Conservation (phyloP, 352 stramenopile genomes). For the Hyaloperonospora brassicae region DNA sequence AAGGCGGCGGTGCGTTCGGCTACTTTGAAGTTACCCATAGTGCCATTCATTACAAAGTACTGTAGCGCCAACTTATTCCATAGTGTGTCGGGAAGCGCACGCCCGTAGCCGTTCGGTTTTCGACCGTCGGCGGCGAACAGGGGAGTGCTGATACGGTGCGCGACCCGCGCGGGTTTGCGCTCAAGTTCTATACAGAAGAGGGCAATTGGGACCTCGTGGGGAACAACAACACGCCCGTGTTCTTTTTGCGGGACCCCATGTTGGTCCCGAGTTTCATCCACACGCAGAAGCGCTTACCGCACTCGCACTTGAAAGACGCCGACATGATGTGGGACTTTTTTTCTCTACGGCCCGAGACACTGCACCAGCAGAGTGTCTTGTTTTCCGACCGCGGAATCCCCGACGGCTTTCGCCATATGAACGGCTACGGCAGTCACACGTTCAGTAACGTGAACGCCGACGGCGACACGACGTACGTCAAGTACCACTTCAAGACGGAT, state of each 20-base stretch:
- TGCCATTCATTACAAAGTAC: slow-evolving; percentile 45
- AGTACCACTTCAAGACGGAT: slow-evolving; percentile 92
- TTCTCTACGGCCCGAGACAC: slow-evolving; percentile 69
- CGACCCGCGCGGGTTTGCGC: slow-evolving; percentile 77
- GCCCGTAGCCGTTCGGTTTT: slow-evolving; percentile 77
- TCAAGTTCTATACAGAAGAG: slow-evolving; percentile 90
- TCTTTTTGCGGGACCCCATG: slow-evolving; percentile 47
- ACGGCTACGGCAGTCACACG: slow-evolving; percentile 86
- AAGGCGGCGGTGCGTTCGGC: slow-evolving; percentile 77
- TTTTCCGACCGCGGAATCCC: slow-evolving; percentile 30
- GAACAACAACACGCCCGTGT: slow-evolving; percentile 89
- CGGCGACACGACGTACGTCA: slow-evolving; percentile 72
- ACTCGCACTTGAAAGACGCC: slow-evolving; percentile 67
- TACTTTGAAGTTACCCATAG: slow-evolving; percentile 86
- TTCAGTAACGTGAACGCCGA: slow-evolving; percentile 74
- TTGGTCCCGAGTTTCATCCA: slow-evolving; percentile 76
- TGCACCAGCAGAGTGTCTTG: slow-evolving; percentile 84
- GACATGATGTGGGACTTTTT: slow-evolving; percentile 87
- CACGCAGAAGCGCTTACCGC: slow-evolving; percentile 83
- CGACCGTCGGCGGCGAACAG: slow-evolving; percentile 60
- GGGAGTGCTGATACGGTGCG: slow-evolving; percentile 71
- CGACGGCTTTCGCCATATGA: slow-evolving; percentile 78
- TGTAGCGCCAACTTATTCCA: slow-evolving; percentile 82
- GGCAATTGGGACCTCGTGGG: slow-evolving; percentile 87
- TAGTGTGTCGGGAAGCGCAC: slow-evolving; percentile 67